A percentile compares a stretch with the other conserved stretches of the same genome.
These are phyloP conservation scores for Tremellales sp. DNA, from an alignment of 1,284 basidiomycete genomes.

Conservation along the genomic window DNA sequence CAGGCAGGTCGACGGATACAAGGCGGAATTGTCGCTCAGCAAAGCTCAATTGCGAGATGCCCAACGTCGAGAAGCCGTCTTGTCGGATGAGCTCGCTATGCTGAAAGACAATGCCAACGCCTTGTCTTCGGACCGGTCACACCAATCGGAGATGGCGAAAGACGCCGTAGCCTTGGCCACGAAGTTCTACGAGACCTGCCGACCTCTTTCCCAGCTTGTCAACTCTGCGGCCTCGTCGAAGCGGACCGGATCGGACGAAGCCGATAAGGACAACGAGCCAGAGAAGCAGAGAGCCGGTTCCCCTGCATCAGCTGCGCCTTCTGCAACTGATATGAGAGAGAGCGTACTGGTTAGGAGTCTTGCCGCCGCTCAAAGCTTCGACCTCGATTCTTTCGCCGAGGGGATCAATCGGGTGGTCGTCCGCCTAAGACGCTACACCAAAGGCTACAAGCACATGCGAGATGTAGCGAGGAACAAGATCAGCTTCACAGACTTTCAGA, in stretches of 20 bases:
- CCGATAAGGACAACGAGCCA: slow-evolving; percentile 1
- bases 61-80: slow-evolving; percentile 37
- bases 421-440: slow-evolving; percentile 91
- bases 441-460: slow-evolving; percentile 88
- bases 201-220: slow-evolving; percentile 37
- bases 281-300: background rate
- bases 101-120: slow-evolving; percentile 33
- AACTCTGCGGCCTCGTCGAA: slow-evolving; percentile 20
- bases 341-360: slow-evolving; percentile 33
- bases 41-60: slow-evolving; percentile 45
- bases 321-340: slow-evolving; percentile 20
- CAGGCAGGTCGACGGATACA: slow-evolving; percentile 45
- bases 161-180: slow-evolving; percentile 41
- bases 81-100: slow-evolving; percentile 43
- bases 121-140: slow-evolving; percentile 27
- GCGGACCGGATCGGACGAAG: slow-evolving; percentile 35
- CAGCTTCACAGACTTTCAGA: slow-evolving; percentile 85
- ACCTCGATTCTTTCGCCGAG: slow-evolving; percentile 78
- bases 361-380: slow-evolving; percentile 56
- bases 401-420: slow-evolving; percentile 72
- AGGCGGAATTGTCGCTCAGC: slow-evolving; percentile 45
- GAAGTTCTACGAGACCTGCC: slow-evolving; percentile 42
- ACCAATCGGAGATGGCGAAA: slow-evolving; percentile 31
- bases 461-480: slow-evolving; percentile 91
- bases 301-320: background rate